phyloP scores from a whole-genome alignment of 2,329 filamentous ascomycete genomes.

The Hypoxylon sp. region DNA sequence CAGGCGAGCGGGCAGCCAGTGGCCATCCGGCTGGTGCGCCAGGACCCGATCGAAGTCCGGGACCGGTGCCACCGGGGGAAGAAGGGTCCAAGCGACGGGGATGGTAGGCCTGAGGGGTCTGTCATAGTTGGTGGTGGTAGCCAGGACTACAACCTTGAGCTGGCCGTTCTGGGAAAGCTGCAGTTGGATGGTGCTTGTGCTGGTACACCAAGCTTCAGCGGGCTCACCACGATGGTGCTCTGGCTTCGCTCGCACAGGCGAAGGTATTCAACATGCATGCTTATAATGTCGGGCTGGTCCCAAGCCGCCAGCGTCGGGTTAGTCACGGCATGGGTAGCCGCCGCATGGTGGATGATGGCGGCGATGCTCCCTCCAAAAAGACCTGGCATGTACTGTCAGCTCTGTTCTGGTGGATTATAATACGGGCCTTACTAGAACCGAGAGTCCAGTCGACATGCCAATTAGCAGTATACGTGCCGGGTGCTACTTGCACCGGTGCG shows the following conservation, averaged over 20 bases:
- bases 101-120: conserved; percentile 34
- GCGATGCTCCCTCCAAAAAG: conserved; percentile 40
- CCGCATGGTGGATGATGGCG: conserved; percentile 38
- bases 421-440: too few relatives aligned
- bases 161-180: conserved; percentile 34
- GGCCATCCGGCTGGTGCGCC: conserved; percentile 26
- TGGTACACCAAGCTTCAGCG: conserved; percentile 37
- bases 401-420: too few relatives aligned
- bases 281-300: conserved; percentile 42
- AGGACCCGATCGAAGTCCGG: conserved; percentile 39
- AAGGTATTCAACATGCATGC: conserved; percentile 43
- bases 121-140: conserved; percentile 40
- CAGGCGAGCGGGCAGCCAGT: conserved; percentile 38
- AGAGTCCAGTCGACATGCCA: too few relatives aligned
- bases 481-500: too few relatives aligned
- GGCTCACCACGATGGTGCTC: conserved; percentile 34
- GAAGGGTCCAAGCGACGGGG: conserved; percentile 23
- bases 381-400: too few relatives aligned
- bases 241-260: conserved; percentile 34
- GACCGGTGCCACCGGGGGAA: conserved; percentile 34
- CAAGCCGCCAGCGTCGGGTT: conserved; percentile 5
- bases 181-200: conserved; percentile 38
- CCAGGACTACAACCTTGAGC: conserved; percentile 35
- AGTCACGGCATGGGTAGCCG: conserved; percentile 34
- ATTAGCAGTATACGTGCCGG: too few relatives aligned